These are phyloP conservation scores for Rhodotorula glutinis DNA, from an alignment of 1,284 basidiomycete species.

Conservation along the genomic window DNA sequence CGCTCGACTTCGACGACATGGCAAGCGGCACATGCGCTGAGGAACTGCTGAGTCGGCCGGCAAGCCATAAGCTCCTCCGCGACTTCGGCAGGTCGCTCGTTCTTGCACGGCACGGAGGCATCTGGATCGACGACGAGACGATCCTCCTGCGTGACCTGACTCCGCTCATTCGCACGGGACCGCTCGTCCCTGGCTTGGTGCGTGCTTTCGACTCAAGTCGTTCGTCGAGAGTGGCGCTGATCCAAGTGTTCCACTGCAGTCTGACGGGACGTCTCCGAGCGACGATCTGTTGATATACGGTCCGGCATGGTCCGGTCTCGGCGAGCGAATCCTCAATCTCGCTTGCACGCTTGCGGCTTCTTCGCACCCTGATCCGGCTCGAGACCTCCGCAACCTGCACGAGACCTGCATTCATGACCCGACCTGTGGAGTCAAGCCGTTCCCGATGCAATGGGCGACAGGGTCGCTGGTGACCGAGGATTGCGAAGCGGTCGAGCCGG, in stretches of 20 bases:
- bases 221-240: too few relatives aligned
- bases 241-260: too few relatives aligned
- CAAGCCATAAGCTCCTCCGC: background rate
- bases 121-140: conserved; percentile 20
- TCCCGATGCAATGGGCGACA: conserved; percentile 2
- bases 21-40: conserved; percentile 1
- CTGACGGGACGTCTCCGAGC: too few relatives aligned
- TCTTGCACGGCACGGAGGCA: conserved; percentile 13
- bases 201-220: background rate
- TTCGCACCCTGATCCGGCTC: background rate
- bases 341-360: conserved; percentile 1
- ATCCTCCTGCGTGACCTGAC: conserved; percentile 17
- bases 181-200: background rate
- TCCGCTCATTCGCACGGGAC: conserved; percentile 10
- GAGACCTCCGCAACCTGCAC: background rate
- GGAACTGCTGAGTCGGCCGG: conserved; percentile 1
- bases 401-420: background rate
- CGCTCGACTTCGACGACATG: background rate
- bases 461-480: background rate
- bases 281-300: conserved; percentile 11
- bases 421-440: conserved; percentile 2
- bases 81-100: conserved; percentile 12
- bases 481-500: too few relatives aligned
- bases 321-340: conserved; percentile 1
- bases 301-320: conserved; percentile 15